These are phyloP conservation scores for Mycena kentingensis DNA, from an alignment of 768 basidiomycete species.

Conservation along the genomic window DNA sequence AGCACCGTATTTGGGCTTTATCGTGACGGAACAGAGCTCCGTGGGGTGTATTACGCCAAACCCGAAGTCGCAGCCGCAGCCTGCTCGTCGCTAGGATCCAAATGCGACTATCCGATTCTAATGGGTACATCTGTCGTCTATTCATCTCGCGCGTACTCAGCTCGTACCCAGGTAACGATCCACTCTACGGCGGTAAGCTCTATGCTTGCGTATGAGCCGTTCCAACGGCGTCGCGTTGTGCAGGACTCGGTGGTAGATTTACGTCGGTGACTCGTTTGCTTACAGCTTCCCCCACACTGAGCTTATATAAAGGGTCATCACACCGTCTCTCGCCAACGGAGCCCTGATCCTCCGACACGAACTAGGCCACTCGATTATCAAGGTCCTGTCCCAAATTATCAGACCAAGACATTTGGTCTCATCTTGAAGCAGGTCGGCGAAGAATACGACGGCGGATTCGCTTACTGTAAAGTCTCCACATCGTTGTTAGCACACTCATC, in stretches of 20 bases:
- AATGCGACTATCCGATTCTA: conserved; percentile 76
- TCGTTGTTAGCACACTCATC: no score
- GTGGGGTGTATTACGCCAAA: conserved; percentile 70
- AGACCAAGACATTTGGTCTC: no score
- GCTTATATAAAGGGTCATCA: conserved; percentile 57
- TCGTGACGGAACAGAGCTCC: conserved; percentile 74
- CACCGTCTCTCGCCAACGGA: conserved; percentile 72
- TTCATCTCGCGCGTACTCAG: conserved; percentile 4
- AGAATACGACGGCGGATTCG: conserved; percentile 73
- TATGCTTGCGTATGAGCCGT: neutral
- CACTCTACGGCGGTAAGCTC: conserved; percentile 69
- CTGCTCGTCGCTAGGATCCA: conserved; percentile 60
- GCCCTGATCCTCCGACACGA: conserved; percentile 78
- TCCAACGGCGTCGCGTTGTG: neutral
- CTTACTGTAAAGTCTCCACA: no score
- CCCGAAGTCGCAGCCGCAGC: conserved; percentile 70
- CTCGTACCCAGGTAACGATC: conserved; percentile 62
- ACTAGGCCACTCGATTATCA: conserved; percentile 77
- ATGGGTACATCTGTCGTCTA: conserved; percentile 47
- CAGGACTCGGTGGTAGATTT: conserved; percentile 73
- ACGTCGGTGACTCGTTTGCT: conserved; percentile 50
- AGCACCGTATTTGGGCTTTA: conserved; percentile 79
- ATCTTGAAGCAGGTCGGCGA: no score
- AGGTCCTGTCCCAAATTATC: no score
- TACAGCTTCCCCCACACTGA: conserved; percentile 1